A percentile compares a stretch with the other conserved stretches of the same genome.
These are phyloP conservation scores for Aspergillus sp. DNA, from an alignment of 2,329 filamentous ascomycete genomes.

Conservation along the genomic window DNA sequence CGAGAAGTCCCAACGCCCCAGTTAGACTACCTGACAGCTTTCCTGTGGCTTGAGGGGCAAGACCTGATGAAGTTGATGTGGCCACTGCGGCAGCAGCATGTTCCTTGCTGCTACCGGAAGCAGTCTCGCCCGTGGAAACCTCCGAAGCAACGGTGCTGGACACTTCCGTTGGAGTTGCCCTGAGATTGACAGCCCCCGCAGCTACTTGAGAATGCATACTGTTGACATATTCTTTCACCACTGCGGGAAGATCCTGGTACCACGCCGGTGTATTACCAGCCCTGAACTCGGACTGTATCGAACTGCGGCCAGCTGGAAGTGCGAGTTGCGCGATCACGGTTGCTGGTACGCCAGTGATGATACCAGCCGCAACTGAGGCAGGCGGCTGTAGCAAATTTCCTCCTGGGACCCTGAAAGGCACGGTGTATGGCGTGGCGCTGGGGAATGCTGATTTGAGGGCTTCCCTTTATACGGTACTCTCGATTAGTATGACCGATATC, in stretches of 20 bases:
- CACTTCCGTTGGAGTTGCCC: neutral
- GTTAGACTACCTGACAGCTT: neutral
- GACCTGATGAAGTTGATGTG: neutral
- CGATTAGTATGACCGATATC: neutral
- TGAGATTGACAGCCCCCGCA: neutral
- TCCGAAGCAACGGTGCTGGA: neutral
- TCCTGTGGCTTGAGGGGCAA: neutral
- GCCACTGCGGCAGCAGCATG: neutral
- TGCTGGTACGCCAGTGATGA: neutral
- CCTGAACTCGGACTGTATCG: neutral
- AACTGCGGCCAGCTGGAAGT: neutral
- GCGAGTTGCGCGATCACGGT: neutral
- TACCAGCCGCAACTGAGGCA: neutral
- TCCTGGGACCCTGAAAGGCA: conserved; percentile 2
- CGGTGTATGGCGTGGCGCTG: conserved; percentile 8
- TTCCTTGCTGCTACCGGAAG: neutral
- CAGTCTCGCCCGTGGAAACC: neutral
- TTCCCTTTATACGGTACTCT: conserved; percentile 1
- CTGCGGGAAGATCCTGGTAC: neutral
- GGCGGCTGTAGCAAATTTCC: conserved; percentile 6
- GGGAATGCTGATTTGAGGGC: conserved; percentile 7
- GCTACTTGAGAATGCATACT: neutral
- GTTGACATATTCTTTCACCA: neutral
- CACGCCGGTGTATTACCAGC: neutral
- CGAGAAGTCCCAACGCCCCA: neutral